A percentile compares a stretch with the other conserved stretches of the same genome.
phyloP scores from a whole-genome alignment of 2,329 filamentous ascomycete genomes.

The Westerdykella sp. region DNA sequence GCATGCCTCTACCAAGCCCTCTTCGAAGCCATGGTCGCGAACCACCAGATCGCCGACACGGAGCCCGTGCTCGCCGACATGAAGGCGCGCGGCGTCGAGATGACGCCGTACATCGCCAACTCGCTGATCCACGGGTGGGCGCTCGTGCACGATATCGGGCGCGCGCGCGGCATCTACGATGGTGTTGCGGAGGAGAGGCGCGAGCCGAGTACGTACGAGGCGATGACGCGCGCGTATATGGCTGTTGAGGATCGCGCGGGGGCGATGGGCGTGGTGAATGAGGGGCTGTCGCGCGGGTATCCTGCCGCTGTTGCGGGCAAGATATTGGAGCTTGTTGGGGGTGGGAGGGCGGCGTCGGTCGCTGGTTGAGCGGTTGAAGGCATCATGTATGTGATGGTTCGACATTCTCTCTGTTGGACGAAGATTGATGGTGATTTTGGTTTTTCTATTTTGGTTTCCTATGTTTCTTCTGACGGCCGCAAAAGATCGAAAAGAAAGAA shows the following conservation, averaged over 20 bases:
- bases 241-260: constrained; percentile 71
- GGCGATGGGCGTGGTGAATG: constrained; percentile 73
- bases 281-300: constrained; percentile 88
- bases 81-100: constrained; percentile 64
- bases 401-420: constrained; percentile 1
- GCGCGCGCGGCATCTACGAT: constrained; percentile 73
- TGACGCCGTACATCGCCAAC: constrained; percentile 98
- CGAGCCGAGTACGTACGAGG: constrained; percentile 97
- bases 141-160: constrained; percentile 69
- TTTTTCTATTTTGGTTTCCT: constrained; percentile 6
- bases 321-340: constrained; percentile 74
- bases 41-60: constrained; percentile 69
- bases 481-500: neutral
- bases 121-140: constrained; percentile 97
- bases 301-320: constrained; percentile 88
- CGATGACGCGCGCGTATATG: constrained; percentile 92
- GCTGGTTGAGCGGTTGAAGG: constrained; percentile 1
- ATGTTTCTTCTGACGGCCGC: constrained; percentile 9
- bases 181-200: constrained; percentile 70
- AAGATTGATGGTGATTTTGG: neutral
- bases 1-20: constrained; percentile 91
- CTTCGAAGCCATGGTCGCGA: constrained; percentile 96
- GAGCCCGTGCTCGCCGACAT: constrained; percentile 70
- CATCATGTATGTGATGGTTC: too few relatives aligned
- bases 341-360: constrained; percentile 18